Conservation (phyloP, 352 stramenopile genomes). For the Pythium brachiatum region DNA sequence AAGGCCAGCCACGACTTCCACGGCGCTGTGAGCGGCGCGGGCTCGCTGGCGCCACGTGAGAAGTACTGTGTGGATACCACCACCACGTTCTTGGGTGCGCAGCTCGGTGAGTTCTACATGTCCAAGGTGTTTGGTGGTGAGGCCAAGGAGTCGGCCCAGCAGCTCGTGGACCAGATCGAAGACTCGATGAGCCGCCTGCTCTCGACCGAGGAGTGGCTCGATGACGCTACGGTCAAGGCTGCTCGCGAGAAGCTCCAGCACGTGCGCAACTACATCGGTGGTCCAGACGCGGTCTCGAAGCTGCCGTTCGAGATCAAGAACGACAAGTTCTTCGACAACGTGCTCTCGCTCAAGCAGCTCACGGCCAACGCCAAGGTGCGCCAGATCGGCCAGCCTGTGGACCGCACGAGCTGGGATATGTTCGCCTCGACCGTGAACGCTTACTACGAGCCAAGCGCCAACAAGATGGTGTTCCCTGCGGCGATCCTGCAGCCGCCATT, state of each 20-base stretch:
- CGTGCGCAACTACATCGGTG: constrained; percentile 84
- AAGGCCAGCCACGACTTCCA: constrained; percentile 49
- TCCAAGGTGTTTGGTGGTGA: constrained; percentile 80
- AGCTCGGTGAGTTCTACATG: constrained; percentile 90
- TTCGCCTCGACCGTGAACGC: constrained; percentile 92
- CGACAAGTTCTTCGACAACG: constrained; percentile 57
- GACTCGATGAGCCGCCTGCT: constrained; percentile 75
- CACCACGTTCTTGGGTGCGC: constrained; percentile 79
- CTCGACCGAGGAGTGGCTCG: constrained; percentile 88
- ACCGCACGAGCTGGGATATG: constrained; percentile 81
- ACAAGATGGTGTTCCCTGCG: constrained; percentile 93
- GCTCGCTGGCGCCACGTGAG: constrained; percentile 32
- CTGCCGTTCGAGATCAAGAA: constrained; percentile 52
- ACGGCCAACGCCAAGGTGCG: constrained; percentile 29
- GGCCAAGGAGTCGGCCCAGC: constrained; percentile 68
- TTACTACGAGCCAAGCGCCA: constrained; percentile 60
- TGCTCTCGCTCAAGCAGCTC: constrained; percentile 40
- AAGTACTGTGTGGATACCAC: constrained; percentile 70
- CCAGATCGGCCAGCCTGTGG: constrained; percentile 42
- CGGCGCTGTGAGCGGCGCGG: constrained; percentile 33
- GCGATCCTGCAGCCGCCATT: constrained; percentile 90
- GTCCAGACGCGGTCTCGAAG: constrained; percentile 39
- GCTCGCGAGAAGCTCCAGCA: constrained; percentile 87
- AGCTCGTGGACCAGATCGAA: constrained; percentile 86
- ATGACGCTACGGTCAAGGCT: constrained; percentile 70